phyloP scores from a whole-genome alignment of 108 stramenopile genomes.

The Nitzschia inconspicua region DNA sequence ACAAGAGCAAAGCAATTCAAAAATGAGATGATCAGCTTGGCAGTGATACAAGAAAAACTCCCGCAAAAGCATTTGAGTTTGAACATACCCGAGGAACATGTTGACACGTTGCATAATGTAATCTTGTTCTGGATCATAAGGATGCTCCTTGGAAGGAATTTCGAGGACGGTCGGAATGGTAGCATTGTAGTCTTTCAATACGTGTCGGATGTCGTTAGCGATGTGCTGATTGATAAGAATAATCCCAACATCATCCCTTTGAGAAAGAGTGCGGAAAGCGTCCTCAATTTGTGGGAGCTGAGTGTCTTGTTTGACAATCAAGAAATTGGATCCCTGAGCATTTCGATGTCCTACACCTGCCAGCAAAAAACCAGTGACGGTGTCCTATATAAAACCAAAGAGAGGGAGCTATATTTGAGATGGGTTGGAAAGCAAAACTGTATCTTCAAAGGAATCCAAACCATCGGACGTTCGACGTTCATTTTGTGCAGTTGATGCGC shows the following conservation, averaged over 20 bases:
- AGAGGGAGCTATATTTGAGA: neutral
- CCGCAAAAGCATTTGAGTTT: no score
- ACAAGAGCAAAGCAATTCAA: no score
- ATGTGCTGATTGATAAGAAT: conserved; percentile 98
- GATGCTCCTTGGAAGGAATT: conserved; percentile 96
- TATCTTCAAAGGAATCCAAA: no score
- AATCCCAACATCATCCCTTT: conserved; percentile 93
- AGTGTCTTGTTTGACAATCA: conserved; percentile 91
- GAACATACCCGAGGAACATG: conserved; percentile 92
- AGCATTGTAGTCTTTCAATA: conserved; percentile 93
- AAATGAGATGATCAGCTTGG: no score
- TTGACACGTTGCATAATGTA: conserved; percentile 99
- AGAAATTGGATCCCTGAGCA: conserved; percentile 91
- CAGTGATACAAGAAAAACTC: no score
- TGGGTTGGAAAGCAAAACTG: neutral
- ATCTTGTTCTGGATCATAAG: conserved; percentile 98
- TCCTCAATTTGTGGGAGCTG: conserved; percentile 71
- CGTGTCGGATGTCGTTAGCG: conserved; percentile 94
- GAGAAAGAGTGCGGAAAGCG: conserved; percentile 74
- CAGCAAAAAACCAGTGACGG: conserved; percentile 96
- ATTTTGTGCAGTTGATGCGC: no score
- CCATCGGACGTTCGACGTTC: no score
- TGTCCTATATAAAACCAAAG: conserved; percentile 68
- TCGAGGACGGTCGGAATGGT: conserved; percentile 98
- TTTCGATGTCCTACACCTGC: conserved; percentile 97